Evolutionary conservation across 2,329 filamentous ascomycete species (phyloP), one percentile per base, ranked within the genome.

Genomic region (Byssothecium circinans): DNA sequence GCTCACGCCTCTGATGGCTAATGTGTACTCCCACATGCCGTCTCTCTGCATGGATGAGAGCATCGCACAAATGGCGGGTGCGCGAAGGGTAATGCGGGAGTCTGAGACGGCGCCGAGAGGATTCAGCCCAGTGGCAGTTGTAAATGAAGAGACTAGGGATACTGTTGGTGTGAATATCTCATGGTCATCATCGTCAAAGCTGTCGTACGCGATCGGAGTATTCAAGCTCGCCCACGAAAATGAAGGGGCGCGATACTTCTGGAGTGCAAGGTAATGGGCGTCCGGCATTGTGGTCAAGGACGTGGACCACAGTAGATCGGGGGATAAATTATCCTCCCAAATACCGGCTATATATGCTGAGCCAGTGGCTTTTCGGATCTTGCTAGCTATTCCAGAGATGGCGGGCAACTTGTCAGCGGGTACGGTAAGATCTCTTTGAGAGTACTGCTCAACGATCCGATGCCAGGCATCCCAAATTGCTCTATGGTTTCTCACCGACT

Each of bases 141-240:
- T 51, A 3, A 46, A 46, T 23, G 50, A 54, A 27, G 54, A 53
- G 10, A 58, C 19, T 15, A 66, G 48, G 10, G 39, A 52, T 20
- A 64, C 52, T 1, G 37, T 51, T 5, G 60, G 45, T 3, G 32
- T 43, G 22, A 61, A 60, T 2, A 41, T 41, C 27, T 57, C 43
- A 15, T 50, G 52, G 23, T 67, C 63, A 12, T 63, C 56, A 2
- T 59, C 52, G 14, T 63, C 58, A 2, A 57, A 39, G 5, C 47
- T 29, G 11, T 58, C 54, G 42, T 64, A 70, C 8, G 46, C 36
- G 11, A 69, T 44, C 8, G 60, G 49, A 8, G 49, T 47, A 18
- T 69, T 53, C 6, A 70, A 47, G 35, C 61, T 66, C 11, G 65
- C 62, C 65, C 67, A 70, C 2, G 64, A 67, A 41, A 65, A 70